phyloP scores from a whole-genome alignment of 768 basidiomycete genomes.

The Tylopilus vinaceipallidus region DNA sequence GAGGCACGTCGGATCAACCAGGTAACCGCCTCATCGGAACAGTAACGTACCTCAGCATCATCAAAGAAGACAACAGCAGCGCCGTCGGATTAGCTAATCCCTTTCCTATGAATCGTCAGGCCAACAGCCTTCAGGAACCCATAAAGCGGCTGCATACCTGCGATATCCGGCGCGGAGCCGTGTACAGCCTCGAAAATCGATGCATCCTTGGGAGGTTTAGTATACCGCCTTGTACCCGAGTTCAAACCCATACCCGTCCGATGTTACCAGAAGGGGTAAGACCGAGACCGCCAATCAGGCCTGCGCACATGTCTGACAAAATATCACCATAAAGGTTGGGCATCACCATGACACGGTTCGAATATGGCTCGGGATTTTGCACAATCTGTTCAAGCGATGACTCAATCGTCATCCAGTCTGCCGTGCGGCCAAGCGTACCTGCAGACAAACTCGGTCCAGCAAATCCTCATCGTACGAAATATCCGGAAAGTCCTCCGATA shows the following conservation, averaged over 20 bases:
- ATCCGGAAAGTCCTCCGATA: conserved; percentile 93
- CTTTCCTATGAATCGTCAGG: conserved; percentile 51
- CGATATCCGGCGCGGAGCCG: conserved; percentile 99
- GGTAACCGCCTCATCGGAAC: conserved; percentile 6
- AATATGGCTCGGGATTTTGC: conserved; percentile 89
- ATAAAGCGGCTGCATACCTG: conserved; percentile 50
- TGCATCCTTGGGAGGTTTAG: conserved; percentile 65
- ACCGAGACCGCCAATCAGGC: conserved; percentile 96
- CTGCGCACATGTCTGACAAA: conserved; percentile 97
- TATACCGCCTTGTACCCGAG: conserved; percentile 4
- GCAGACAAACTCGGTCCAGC: conserved; percentile 92
- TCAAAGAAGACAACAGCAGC: conserved; percentile 87
- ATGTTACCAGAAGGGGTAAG: conserved; percentile 98
- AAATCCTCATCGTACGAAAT: conserved; percentile 96
- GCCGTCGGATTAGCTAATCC: conserved; percentile 99
- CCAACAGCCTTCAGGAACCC: neutral
- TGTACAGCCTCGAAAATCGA: conserved; percentile 99
- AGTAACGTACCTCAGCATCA: conserved; percentile 87
- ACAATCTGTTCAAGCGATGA: conserved; percentile 59
- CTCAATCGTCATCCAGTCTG: neutral
- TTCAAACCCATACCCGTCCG: conserved; percentile 62
- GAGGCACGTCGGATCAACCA: conserved; percentile 25
- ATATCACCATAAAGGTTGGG: conserved; percentile 97
- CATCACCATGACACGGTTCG: conserved; percentile 99
- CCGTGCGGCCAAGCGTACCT: conserved; percentile 45